Base-by-base conservation (phyloP, 768 basidiomycete genomes). In the Mycena rosella region DNA sequence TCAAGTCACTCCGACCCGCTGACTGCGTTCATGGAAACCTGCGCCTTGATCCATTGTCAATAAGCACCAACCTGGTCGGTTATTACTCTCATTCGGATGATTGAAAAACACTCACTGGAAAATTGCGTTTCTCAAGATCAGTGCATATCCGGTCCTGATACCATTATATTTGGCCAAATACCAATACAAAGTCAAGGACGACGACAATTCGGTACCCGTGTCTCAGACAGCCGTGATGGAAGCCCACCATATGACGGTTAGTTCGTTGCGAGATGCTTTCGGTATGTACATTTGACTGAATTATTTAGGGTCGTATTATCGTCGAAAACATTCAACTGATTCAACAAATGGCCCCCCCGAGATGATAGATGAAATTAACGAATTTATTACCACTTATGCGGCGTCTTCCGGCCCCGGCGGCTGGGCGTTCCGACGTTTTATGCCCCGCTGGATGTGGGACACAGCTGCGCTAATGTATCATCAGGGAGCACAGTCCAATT, bases 111-210 rank as follows among this genome's bases (percentile, higher is more conserved):
- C n/a, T 44, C 36, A 20, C 30, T 58, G 36, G 27, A 40, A 11
- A 48, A 24, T n/a, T 36, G 2, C 17, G 20, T 22, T 7, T 40
- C 9, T 8, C 56, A 24, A 89, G 89, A 78, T 86, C 22, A 84
- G 89, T 26, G 88, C 85, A 40, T 89, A 87, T 68, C 90, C 90
- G 4, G 78, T 91, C 34, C 81, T 91, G 24, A 75, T 91, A n/a
- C 90, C 90, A 6, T 73, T 90, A 6, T 92, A 91, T 76, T 78
- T 91, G 13, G 83, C 81, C 22, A 84, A 85, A 69, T 91, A 89
- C 72, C 71, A 30, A 2, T 24, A 24, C 14, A 83, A 55, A 70
- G 76, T 48, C 13, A 34, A 24, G 22, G 54, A 42, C 26, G 9
- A n/a, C n/a, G 36, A 58, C 2, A n/a, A n/a, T n/a, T n/a, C n/a